Conservation (phyloP, 805 yeast species). For the Hanseniaspora opuntiae region DNA sequence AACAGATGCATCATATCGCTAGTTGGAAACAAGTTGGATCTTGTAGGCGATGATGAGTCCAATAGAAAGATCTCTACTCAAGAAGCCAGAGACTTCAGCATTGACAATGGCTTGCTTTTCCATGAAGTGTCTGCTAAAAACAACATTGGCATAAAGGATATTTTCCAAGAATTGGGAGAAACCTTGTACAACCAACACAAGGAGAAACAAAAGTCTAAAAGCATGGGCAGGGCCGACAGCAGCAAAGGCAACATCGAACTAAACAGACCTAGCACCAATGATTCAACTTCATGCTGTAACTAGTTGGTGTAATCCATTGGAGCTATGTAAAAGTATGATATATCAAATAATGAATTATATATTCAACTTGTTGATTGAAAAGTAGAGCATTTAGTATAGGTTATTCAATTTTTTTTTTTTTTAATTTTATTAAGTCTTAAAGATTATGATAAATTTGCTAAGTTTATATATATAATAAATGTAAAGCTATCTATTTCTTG, state of each 20-base stretch:
- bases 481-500: conserved; percentile 19
- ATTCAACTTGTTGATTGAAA: too few species aligned
- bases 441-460: too few species aligned
- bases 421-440: too few species aligned
- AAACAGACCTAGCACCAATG: conserved; percentile 34
- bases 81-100: conserved; percentile 42
- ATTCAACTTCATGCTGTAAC: conserved; percentile 30
- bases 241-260: conserved; percentile 23
- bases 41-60: conserved; percentile 21
- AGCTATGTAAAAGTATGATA: too few species aligned
- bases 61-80: conserved; percentile 31
- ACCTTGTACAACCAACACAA: conserved; percentile 26
- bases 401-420: too few species aligned
- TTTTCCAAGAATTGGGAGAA: conserved; percentile 38
- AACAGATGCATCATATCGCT: conserved; percentile 60
- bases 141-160: conserved; percentile 36
- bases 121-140: conserved; percentile 49
- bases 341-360: too few species aligned
- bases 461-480: conserved; percentile 2
- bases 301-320: conserved; percentile 4
- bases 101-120: conserved; percentile 37
- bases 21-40: conserved; percentile 77
- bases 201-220: conserved; percentile 15
- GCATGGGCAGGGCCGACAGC: conserved; percentile 13
- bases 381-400: too few species aligned